phyloP scores from a whole-genome alignment of 345 rosid species.

The Melaleuca quinquenervia region DNA sequence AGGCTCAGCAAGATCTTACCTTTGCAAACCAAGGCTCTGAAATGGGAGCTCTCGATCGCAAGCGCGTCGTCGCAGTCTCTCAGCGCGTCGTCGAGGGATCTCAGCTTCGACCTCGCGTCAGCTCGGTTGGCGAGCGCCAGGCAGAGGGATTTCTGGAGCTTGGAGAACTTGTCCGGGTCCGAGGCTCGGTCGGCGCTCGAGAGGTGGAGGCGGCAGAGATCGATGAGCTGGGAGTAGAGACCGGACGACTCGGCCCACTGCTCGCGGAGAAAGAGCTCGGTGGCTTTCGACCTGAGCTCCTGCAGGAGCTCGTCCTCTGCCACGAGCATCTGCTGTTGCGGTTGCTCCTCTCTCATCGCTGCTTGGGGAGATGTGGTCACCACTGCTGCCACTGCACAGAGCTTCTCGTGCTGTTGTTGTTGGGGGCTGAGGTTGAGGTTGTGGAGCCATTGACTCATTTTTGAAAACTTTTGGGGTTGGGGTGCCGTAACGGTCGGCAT shows the following conservation, averaged over 20 bases:
- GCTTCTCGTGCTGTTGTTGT: neutral
- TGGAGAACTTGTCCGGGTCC: conserved; percentile 14
- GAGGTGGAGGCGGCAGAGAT: conserved; percentile 38
- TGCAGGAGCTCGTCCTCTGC: conserved; percentile 25
- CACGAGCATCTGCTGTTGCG: neutral
- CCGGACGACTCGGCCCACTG: conserved; percentile 63
- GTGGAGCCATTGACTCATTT: too few relatives aligned
- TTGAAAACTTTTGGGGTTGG: conserved; percentile 7
- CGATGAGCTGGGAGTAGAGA: conserved; percentile 52
- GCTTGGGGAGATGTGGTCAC: neutral
- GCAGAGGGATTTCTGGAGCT: conserved; percentile 49
- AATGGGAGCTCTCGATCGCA: conserved; percentile 47
- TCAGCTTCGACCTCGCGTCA: conserved; percentile 39
- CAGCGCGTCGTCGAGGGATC: conserved; percentile 38
- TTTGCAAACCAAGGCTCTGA: conserved; percentile 75
- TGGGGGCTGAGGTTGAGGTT: neutral
- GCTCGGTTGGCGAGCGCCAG: conserved; percentile 73
- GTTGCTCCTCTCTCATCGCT: conserved; percentile 12
- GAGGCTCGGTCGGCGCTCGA: conserved; percentile 4
- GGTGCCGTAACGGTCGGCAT: conserved; percentile 48
- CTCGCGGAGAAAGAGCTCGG: conserved; percentile 68
- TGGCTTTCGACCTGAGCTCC: conserved; percentile 61
- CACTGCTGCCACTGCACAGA: neutral
- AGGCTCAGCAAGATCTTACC: conserved; percentile 62
- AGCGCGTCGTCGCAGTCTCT: conserved; percentile 58